These are phyloP conservation scores for Parascedosporium putredinis DNA, from an alignment of 2,329 filamentous ascomycete genomes.

Conservation along the genomic window DNA sequence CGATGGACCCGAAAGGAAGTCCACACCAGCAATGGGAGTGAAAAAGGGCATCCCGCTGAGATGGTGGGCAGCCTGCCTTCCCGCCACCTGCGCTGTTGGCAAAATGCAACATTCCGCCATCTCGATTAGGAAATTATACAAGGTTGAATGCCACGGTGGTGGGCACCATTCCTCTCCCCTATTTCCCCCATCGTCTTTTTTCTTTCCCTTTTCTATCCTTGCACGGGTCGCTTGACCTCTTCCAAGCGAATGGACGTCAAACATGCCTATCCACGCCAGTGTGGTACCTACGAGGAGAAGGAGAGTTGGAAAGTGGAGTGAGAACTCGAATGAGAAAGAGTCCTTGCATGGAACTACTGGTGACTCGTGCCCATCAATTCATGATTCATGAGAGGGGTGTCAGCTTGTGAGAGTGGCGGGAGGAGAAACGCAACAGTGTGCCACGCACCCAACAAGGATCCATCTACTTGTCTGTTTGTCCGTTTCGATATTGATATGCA, in stretches of 20 bases:
- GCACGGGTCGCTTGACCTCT: not conserved
- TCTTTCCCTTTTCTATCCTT: too few relatives aligned
- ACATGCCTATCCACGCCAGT: too few relatives aligned
- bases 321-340: too few relatives aligned
- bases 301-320: not conserved
- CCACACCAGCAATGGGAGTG: not conserved
- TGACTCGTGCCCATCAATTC: too few relatives aligned
- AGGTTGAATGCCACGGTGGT: too few relatives aligned
- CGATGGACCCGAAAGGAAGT: not conserved
- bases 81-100: not conserved
- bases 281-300: not conserved
- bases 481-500: too few relatives aligned
- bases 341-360: too few relatives aligned
- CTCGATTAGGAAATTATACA: not conserved
- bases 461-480: too few relatives aligned
- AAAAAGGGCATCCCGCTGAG: not conserved
- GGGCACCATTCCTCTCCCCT: too few relatives aligned
- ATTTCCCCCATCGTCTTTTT: too few relatives aligned
- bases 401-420: too few relatives aligned
- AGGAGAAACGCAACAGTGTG: not conserved
- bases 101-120: not conserved
- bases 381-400: too few relatives aligned
- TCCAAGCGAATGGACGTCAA: not conserved
- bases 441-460: not conserved
- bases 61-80: not conserved